phyloP scores from a whole-genome alignment of 2,329 filamentous ascomycete species.

The Magnaporthiopsis poae region DNA sequence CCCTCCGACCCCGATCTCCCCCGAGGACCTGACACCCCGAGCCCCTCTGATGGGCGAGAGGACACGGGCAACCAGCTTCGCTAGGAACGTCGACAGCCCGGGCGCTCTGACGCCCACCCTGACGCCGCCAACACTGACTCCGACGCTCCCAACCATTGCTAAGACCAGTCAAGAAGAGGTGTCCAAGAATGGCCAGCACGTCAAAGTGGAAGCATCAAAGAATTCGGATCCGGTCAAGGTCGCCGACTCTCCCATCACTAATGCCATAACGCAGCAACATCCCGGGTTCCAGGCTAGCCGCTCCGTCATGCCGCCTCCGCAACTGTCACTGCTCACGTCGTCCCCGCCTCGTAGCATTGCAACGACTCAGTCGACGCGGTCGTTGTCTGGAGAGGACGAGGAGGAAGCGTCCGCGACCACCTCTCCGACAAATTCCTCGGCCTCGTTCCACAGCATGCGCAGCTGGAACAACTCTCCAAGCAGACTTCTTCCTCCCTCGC shows the following conservation, averaged over 20 bases:
- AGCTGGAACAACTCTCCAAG: conserved; percentile 41
- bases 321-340: conserved; percentile 32
- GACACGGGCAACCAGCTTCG: neutral
- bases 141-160: neutral
- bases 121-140: neutral
- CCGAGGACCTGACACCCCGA: conserved; percentile 6
- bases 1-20: conserved; percentile 17
- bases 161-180: neutral
- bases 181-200: neutral
- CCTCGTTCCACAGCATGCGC: conserved; percentile 46
- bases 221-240: neutral
- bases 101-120: neutral
- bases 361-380: conserved; percentile 14
- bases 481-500: conserved; percentile 34
- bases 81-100: neutral
- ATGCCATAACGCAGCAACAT: neutral
- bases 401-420: conserved; percentile 14
- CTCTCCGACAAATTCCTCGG: conserved; percentile 38
- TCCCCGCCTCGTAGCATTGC: conserved; percentile 23
- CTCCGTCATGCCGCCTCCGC: conserved; percentile 16
- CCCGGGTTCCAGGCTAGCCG: conserved; percentile 12
- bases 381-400: conserved; percentile 13
- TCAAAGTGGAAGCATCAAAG: neutral
- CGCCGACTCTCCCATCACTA: neutral
- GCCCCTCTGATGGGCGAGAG: conserved; percentile 4